phyloP scores from a whole-genome alignment of 306 rosid genomes.

The Acacia acuminata region DNA sequence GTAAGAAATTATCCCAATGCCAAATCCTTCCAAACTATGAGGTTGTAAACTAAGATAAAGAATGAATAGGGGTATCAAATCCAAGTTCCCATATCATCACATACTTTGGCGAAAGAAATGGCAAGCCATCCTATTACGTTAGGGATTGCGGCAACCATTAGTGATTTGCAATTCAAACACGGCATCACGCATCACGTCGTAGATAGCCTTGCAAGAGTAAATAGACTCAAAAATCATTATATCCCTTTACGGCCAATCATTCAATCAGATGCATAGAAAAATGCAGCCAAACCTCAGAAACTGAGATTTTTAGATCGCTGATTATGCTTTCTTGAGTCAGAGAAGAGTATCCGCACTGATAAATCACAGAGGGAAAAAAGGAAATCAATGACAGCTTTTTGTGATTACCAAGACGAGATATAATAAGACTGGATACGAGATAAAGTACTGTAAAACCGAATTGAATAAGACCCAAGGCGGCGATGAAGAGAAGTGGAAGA shows the following conservation, averaged over 20 bases:
- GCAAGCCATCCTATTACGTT: slow-evolving; percentile 80
- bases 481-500: no score
- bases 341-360: slow-evolving; percentile 83
- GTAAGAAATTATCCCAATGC: slow-evolving; percentile 87
- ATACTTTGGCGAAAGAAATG: slow-evolving; percentile 72
- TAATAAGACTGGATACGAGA: not conserved
- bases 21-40: slow-evolving; percentile 72
- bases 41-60: not conserved
- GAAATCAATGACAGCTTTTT: not conserved
- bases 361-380: not conserved
- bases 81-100: slow-evolving; percentile 24
- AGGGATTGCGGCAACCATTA: slow-evolving; percentile 75
- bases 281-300: slow-evolving; percentile 62
- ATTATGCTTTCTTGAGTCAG: slow-evolving; percentile 67
- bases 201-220: not conserved
- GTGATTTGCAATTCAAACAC: slow-evolving; percentile 55
- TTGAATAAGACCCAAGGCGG: slow-evolving; percentile 83
- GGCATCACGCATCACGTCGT: not conserved
- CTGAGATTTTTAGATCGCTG: slow-evolving; percentile 61
- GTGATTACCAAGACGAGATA: not conserved
- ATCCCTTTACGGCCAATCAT: slow-evolving; percentile 79
- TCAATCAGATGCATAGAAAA: not conserved
- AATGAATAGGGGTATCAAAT: not conserved
- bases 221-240: slow-evolving; percentile 15
- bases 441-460: slow-evolving; percentile 72